Evolutionary conservation across 2,329 filamentous ascomycete species (phyloP).

Genomic region (Alternaria solani): DNA sequence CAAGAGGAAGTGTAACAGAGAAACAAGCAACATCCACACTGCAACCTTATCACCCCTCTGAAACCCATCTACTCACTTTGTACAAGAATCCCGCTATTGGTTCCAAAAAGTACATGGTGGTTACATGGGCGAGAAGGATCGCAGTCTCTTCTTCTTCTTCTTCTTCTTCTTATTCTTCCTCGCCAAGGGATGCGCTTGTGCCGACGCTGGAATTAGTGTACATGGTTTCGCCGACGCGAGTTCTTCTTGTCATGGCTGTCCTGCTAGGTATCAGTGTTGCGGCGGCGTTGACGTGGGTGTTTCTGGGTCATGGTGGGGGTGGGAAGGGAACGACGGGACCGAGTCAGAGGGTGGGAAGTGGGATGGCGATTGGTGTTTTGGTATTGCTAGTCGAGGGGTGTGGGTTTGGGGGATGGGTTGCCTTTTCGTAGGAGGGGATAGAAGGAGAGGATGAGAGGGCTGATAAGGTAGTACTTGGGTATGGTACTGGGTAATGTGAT

Average conservation of each 20-base stretch:
- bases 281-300: conserved; percentile 3
- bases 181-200: neutral
- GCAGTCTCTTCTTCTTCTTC: neutral
- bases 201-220: neutral
- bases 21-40: neutral
- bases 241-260: conserved; percentile 24
- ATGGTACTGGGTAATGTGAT: no score
- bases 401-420: neutral
- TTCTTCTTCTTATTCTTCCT: neutral
- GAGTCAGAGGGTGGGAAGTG: neutral
- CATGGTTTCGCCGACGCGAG: conserved; percentile 23
- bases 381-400: neutral
- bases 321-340: neutral
- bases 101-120: neutral
- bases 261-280: conserved; percentile 25
- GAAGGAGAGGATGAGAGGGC: no score
- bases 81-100: neutral
- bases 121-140: neutral
- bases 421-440: neutral
- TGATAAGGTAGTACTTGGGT: no score
- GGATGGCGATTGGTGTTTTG: neutral
- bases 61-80: neutral
- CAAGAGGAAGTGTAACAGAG: neutral
- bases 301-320: conserved; percentile 3
- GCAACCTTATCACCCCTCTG: neutral